A percentile compares a stretch with the other conserved stretches of the same genome.
These are phyloP conservation scores for Amanita subjunquillea DNA, from an alignment of 768 basidiomycete species.

Conservation along the genomic window DNA sequence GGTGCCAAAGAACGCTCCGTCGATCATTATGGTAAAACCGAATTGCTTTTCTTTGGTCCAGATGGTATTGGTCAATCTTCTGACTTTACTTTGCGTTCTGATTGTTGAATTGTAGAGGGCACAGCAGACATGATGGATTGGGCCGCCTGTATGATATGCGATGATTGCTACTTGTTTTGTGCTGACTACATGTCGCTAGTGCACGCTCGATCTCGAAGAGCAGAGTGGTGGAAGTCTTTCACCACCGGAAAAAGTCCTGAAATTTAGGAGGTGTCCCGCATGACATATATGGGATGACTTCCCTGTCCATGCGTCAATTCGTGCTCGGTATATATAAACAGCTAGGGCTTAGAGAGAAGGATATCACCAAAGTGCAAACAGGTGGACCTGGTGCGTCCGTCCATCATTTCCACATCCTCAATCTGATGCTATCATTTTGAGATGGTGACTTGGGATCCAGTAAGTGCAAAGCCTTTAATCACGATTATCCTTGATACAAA, in stretches of 20 bases:
- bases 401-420: not conserved
- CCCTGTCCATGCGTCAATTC: conserved; percentile 88
- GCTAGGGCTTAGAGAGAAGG: conserved; percentile 86
- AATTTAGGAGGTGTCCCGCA: conserved; percentile 88
- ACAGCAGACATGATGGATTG: conserved; percentile 99
- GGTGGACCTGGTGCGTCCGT: conserved; percentile 65
- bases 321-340: conserved; percentile 92
- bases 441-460: conserved; percentile 97
- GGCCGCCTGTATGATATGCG: conserved; percentile 65
- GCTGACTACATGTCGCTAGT: conserved; percentile 28
- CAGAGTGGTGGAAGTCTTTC: conserved; percentile 99
- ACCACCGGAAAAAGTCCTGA: conserved; percentile 93
- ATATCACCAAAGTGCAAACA: conserved; percentile 96
- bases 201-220: conserved; percentile 83
- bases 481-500: conserved; percentile 3
- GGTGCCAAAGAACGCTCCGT: conserved; percentile 93
- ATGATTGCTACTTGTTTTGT: not conserved
- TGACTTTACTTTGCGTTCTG: not conserved
- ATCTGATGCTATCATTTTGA: conserved; percentile 6
- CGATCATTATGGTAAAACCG: conserved; percentile 84
- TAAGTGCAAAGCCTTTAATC: conserved; percentile 27
- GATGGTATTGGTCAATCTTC: conserved; percentile 45
- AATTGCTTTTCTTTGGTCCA: conserved; percentile 91
- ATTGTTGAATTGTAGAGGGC: conserved; percentile 44
- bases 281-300: conserved; percentile 90